Evolutionary conservation across 371 early-diverging fungal species (phyloP).

Genomic region (Phascolomyces articulosus): DNA sequence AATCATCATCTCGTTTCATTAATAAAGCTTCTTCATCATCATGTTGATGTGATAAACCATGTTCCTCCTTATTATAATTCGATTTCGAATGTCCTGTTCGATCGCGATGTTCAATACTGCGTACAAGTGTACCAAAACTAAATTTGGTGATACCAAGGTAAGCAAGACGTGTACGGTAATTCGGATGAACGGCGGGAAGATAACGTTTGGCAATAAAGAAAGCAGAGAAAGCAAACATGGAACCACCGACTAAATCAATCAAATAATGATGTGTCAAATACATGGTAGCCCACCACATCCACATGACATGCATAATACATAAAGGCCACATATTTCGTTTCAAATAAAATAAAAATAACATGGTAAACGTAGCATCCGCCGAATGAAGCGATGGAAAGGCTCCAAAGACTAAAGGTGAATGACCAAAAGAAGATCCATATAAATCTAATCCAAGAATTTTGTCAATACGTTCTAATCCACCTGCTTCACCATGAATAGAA

Average conservation of each 20-base stretch:
- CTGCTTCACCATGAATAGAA: conserved; percentile 74
- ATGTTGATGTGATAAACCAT: no score
- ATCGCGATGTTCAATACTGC: conserved; percentile 24
- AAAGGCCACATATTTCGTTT: conserved; percentile 55
- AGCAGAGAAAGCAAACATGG: conserved; percentile 64
- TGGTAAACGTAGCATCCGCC: conserved; percentile 70
- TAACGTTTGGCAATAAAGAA: conserved; percentile 47
- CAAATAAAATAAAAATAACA: conserved; percentile 59
- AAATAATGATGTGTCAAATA: conserved; percentile 78
- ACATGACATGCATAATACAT: conserved; percentile 55
- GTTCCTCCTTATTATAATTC: no score
- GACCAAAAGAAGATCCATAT: conserved; percentile 69
- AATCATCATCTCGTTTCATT: background rate
- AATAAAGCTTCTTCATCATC: conserved; percentile 10
- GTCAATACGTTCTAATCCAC: conserved; percentile 73
- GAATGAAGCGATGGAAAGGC: conserved; percentile 80
- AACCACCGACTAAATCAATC: conserved; percentile 74
- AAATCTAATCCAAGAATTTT: conserved; percentile 64
- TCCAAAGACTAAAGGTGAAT: conserved; percentile 79
- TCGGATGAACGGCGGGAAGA: conserved; percentile 27
- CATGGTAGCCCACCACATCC: conserved; percentile 82
- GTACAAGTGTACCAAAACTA: conserved; percentile 23
- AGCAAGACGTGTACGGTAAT: conserved; percentile 33
- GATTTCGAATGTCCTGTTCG: background rate
- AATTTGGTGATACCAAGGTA: conserved; percentile 35